Conservation (phyloP, 2,329 filamentous ascomycete genomes). For the Exophiala aquamarina region DNA sequence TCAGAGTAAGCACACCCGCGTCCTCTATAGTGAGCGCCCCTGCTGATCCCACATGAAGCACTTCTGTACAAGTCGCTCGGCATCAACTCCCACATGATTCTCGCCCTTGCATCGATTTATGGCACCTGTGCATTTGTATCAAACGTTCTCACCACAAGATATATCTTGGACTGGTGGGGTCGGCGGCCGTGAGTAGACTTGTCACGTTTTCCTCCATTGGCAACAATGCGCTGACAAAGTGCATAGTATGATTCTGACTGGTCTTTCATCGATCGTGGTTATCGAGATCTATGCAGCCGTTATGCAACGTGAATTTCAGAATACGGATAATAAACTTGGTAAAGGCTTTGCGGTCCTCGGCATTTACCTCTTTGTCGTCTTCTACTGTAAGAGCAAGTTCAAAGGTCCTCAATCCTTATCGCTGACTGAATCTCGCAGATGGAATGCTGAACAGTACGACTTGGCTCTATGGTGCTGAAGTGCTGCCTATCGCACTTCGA, state of each 20-base stretch:
- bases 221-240: conserved; percentile 17
- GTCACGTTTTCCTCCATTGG: neutral
- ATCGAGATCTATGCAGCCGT: conserved; percentile 60
- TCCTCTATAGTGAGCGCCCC: neutral
- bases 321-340: conserved; percentile 54
- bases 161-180: conserved; percentile 59
- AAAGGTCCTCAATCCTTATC: conserved; percentile 1
- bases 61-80: conserved; percentile 69
- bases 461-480: conserved; percentile 79
- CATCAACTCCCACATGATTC: conserved; percentile 44
- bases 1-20: conserved; percentile 52
- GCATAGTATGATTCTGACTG: conserved; percentile 55
- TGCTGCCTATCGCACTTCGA: conserved; percentile 84
- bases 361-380: conserved; percentile 59
- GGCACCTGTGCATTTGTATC: conserved; percentile 93
- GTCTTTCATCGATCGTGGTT: conserved; percentile 52
- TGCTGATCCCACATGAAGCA: conserved; percentile 50
- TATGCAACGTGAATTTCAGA: conserved; percentile 59
- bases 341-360: conserved; percentile 61
- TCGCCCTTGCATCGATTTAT: conserved; percentile 79
- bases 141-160: conserved; percentile 54
- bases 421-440: conserved; percentile 2
- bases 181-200: conserved; percentile 44
- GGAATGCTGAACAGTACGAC: conserved; percentile 59
- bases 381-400: conserved; percentile 46